phyloP scores from a whole-genome alignment of 2,329 filamentous ascomycete species.

The Daldinia eschscholtzii region DNA sequence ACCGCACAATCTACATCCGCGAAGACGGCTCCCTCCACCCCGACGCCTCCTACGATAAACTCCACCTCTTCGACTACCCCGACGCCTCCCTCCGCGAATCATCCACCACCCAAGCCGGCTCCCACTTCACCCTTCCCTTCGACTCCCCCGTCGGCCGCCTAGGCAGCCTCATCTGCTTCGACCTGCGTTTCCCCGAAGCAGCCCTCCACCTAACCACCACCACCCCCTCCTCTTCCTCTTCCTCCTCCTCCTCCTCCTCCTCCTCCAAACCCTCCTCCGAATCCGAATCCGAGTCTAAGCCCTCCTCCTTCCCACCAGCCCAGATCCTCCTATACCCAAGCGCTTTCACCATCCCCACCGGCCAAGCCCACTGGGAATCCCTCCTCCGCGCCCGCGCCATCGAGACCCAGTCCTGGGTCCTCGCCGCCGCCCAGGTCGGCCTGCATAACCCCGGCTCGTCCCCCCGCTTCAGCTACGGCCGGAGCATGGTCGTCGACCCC shows the following conservation, averaged over 20 bases:
- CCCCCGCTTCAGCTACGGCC: conserved; percentile 82
- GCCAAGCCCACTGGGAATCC: conserved; percentile 86
- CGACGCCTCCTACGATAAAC: conserved; percentile 78
- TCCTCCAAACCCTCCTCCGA: too few species aligned
- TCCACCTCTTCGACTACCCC: conserved; percentile 86
- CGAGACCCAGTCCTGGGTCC: conserved; percentile 87
- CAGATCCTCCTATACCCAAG: conserved; percentile 88
- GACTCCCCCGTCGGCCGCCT: conserved; percentile 79
- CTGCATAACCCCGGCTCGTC: conserved; percentile 64
- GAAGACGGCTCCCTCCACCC: conserved; percentile 59
- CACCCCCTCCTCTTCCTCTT: conserved; percentile 20
- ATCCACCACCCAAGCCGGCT: conserved; percentile 75
- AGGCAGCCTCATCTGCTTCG: conserved; percentile 89
- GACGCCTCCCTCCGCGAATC: conserved; percentile 60
- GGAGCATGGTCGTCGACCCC: conserved; percentile 86
- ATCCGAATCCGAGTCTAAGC: too few species aligned
- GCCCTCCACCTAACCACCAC: conserved; percentile 69
- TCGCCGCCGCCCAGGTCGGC: conserved; percentile 87
- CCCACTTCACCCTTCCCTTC: conserved; percentile 75
- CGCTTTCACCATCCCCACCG: conserved; percentile 90
- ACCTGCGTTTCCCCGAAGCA: conserved; percentile 85
- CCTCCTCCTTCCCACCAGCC: conserved; percentile 51
- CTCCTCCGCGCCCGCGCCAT: conserved; percentile 85
- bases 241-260: too few species aligned
- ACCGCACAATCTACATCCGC: conserved; percentile 67